Evolutionary conservation across 2,329 filamentous ascomycete genomes (phyloP), one percentile per base, ranked within the genome.

Genomic region (Geosmithia morbida): DNA sequence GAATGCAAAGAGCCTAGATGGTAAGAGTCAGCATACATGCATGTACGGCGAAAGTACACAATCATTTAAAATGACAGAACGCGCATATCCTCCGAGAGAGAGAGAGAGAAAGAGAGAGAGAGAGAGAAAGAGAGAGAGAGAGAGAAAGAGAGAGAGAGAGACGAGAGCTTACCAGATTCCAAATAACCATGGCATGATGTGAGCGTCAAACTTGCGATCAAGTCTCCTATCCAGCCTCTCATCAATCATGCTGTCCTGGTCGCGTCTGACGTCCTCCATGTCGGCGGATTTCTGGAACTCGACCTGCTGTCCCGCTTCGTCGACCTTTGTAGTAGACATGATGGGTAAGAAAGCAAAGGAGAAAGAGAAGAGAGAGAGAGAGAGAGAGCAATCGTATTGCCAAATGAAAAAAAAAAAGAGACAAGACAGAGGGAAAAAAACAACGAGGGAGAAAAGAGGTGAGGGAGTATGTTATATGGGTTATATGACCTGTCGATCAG

Each of bases 111-210:
- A n/a, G n/a, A n/a, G n/a, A n/a, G n/a, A n/a, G n/a, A n/a, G n/a
- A n/a, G n/a, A n/a, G n/a, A n/a, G n/a, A n/a, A n/a, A n/a, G n/a
- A n/a, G n/a, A n/a, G n/a, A n/a, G n/a, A n/a, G n/a, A n/a, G n/a
- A n/a, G 29, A 41, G 20, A 48, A 43, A 43, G 40, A 45, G 22
- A 26, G 22, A 26, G 22, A 8, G 22, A 45, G 43, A 18, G 29
- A 29, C 44, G 14, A 37, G 11, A 37, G 33, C 37, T 30, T 17
- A 44, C 43, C 43, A 45, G 8, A 45, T 30, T 6, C 43, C 43
- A 19, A 45, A 30, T 17, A 45, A 26, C 43, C 43, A 45, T 3
- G 43, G 43, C 43, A 45, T 45, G 30, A 45, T 45, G 43, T 26
- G 43, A 14, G 33, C 3, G 22, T 45, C 43, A 22, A 45, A 45